Base-by-base conservation (phyloP, 345 rosid genomes). In the Euphorbia tirucalli region DNA sequence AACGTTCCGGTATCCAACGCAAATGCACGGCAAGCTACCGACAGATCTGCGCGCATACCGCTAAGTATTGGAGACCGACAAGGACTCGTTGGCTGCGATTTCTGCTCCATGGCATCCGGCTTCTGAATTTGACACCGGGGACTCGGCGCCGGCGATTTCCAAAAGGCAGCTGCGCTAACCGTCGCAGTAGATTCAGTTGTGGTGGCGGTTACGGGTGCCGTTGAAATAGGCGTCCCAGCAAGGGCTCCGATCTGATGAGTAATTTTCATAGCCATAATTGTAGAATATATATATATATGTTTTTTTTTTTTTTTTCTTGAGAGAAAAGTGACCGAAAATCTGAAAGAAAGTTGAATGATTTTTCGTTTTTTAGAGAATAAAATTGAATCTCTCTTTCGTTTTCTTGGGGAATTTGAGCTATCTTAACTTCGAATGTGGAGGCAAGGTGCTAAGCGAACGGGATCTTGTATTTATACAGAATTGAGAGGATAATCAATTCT, bases 191-290 rank as follows among this genome's bases (percentile, higher is more conserved):
- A n/a, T n/a, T n/a, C 62, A 0, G 89, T 61, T 18, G 75, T 49
- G 71, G 60, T 66, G 52, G 46, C 6, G 27, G 57, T 49, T 13
- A 64, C 31, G 11, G 78, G 50, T 15, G 89, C 95, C 9, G 62
- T 52, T 14, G 76, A 50, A 8, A 87, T 77, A 50, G 89, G 85
- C 13, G 77, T 76, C 24, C 96, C 91, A 32, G 89, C 82, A 0
- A 93, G 85, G n/a, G 87, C 59, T 35, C 92, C 89, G 70, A 91
- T 80, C 87, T 86, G 96, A 71, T 84, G 89, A 21, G 96, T 54
- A 13, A 91, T 35, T 72, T 81, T 90, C 75, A 90, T 73, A 32
- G 97, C 98, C 98, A 91, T 90, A 63, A 37, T 28, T 28, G 18
- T 11, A 4, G 19, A 16, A 7, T 25, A 19, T n/a, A n/a, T n/a